Conservation (phyloP, 208 protist species). For the Borovskyia barvae region DNA sequence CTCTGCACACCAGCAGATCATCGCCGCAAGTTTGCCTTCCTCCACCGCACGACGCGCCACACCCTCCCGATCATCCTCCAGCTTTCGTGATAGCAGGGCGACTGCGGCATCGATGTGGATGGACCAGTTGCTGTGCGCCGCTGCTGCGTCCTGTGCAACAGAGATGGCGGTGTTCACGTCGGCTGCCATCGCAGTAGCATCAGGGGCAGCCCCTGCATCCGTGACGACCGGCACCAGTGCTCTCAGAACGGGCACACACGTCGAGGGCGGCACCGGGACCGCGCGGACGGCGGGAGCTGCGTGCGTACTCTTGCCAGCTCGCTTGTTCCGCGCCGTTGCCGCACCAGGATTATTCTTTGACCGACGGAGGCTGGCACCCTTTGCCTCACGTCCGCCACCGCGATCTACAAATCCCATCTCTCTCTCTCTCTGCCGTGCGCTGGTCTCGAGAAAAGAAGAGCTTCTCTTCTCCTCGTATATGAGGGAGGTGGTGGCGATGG, state of each 20-base stretch:
- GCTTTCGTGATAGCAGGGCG: constrained; percentile 63
- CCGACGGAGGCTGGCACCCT: constrained; percentile 66
- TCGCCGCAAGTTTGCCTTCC: constrained; percentile 39
- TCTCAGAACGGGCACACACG: neutral
- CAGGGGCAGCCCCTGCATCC: neutral
- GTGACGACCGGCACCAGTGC: constrained; percentile 8
- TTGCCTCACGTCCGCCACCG: constrained; percentile 75
- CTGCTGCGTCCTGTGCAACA: neutral
- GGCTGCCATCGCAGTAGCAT: neutral
- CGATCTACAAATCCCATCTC: constrained; percentile 88
- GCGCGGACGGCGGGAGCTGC: constrained; percentile 22
- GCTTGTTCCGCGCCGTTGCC: constrained; percentile 39
- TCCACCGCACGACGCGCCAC: constrained; percentile 52
- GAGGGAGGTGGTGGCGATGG: too few relatives aligned
- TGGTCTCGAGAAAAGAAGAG: too few relatives aligned
- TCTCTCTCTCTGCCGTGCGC: too few relatives aligned
- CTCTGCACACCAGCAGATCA: constrained; percentile 73
- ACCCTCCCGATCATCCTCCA: constrained; percentile 45
- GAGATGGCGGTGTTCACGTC: neutral
- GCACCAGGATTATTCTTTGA: constrained; percentile 85
- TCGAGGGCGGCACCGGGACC: constrained; percentile 22
- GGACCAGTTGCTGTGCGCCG: neutral
- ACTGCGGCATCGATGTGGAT: constrained; percentile 52
- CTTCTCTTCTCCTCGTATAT: too few relatives aligned
- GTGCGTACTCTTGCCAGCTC: constrained; percentile 24